Conservation (phyloP, 208 protist species). For the Porcisia hertigi region DNA sequence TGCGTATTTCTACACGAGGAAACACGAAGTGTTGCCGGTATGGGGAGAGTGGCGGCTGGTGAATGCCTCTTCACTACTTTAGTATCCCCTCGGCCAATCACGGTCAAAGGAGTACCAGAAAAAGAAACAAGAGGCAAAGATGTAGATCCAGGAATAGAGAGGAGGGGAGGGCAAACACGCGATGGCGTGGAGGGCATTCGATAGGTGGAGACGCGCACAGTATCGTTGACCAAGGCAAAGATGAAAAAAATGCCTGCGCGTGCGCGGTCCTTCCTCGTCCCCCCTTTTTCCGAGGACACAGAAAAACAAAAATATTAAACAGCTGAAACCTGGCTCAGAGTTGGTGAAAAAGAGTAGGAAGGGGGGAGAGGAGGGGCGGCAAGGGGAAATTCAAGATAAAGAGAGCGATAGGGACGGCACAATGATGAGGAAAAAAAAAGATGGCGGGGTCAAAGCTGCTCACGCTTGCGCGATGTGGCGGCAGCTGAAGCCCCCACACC, state of each 20-base stretch:
- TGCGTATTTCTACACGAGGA: neutral
- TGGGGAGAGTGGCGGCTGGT: neutral
- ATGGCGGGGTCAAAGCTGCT: neutral
- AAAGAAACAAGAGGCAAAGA: neutral
- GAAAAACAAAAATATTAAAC: neutral
- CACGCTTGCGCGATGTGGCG: neutral
- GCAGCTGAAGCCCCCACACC: neutral
- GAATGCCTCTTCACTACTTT: neutral
- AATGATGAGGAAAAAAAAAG: neutral
- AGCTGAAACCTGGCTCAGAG: neutral
- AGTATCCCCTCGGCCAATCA: neutral
- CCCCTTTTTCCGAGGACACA: neutral
- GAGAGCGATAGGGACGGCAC: neutral
- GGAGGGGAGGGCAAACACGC: neutral
- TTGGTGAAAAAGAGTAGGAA: neutral
- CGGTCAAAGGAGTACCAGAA: neutral
- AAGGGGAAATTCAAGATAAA: neutral
- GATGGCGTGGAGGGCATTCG: neutral
- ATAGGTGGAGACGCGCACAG: neutral
- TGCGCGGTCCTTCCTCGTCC: neutral
- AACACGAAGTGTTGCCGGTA: neutral
- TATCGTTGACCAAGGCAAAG: slow-evolving; percentile 2
- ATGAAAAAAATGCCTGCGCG: neutral
- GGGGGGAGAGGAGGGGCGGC: neutral
- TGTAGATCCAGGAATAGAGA: neutral